Base-by-base conservation (phyloP, 2,329 filamentous ascomycete species). In the Ciborinia camelliae region DNA sequence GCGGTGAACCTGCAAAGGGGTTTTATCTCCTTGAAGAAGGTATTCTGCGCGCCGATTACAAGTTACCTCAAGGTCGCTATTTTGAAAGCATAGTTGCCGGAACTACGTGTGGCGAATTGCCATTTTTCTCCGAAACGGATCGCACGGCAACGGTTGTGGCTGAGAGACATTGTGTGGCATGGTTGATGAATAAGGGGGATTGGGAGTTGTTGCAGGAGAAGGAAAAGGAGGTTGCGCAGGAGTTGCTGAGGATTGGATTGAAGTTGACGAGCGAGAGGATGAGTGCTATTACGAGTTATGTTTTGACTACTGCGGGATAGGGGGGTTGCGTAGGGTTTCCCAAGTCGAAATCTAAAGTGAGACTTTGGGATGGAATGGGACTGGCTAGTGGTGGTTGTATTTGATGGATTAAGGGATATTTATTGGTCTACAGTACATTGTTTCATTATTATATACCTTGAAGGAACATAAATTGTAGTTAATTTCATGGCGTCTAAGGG, bases 191-290 rank as follows among this genome's bases (percentile, higher is more conserved):
- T 65, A 79, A 80, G 15, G 84, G 87, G 53, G 82, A 82, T 61
- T 99, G 93, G 91, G 81, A 81, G 62, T 83, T 81, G 72, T 75
- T 98, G 68, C 91, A 96, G 76, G 81, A 81, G 66, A 81, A 88
- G 63, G 84, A 96, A 71, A 84, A 87, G 0, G 90, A 92, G 48
- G 86, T 97, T 65, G 92, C 92, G 55, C 84, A 86, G 72, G 95
- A 99, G 78, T 74, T 99, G 73, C 77, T 99, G 75, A 88, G 87
- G 72, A 87, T 98, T 59, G 90, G 90, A n/a, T 77, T 99, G 75
- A 97, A 97, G 81, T 78, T 99, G 75, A 98, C 94, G 50, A 96
- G 90, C 64, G 95, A 99, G 82, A 84, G 95, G 70, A 96, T 98
- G 92, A 84, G 86, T 67, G 83, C 85, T 7, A 87, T 89, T 71